phyloP scores from a whole-genome alignment of 2,329 filamentous ascomycete genomes.

The Parascedosporium putredinis region DNA sequence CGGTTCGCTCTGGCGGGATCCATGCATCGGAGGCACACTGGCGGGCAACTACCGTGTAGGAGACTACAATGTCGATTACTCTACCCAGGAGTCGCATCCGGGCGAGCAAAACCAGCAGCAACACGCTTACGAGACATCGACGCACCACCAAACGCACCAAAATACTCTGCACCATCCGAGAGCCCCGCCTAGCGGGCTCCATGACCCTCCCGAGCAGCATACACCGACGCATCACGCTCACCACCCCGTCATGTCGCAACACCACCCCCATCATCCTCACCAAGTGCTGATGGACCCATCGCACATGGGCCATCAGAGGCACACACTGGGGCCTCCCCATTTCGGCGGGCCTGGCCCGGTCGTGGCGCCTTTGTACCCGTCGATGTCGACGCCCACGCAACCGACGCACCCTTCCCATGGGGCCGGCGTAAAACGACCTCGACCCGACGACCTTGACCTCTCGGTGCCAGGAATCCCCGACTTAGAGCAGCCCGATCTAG shows the following conservation, averaged over 20 bases:
- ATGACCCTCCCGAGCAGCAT: constrained; percentile 31
- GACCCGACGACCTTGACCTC: constrained; percentile 50
- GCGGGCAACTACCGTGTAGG: constrained; percentile 64
- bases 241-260: constrained; percentile 27
- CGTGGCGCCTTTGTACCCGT: constrained; percentile 41
- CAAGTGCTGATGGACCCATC: constrained; percentile 46
- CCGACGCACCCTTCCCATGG: constrained; percentile 19
- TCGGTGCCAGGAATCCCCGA: constrained; percentile 39
- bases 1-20: constrained; percentile 67
- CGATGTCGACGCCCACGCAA: constrained; percentile 32
- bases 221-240: constrained; percentile 25
- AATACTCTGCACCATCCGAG: constrained; percentile 38
- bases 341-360: constrained; percentile 40
- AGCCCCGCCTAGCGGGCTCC: constrained; percentile 29
- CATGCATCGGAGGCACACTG: constrained; percentile 63
- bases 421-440: constrained; percentile 37
- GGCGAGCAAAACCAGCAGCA: constrained; percentile 53
- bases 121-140: constrained; percentile 48
- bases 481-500: constrained; percentile 44
- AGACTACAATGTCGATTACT: constrained; percentile 67
- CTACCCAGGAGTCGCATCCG: constrained; percentile 56
- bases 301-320: constrained; percentile 39
- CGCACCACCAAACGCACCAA: constrained; percentile 19
- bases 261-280: constrained; percentile 37
- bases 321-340: constrained; percentile 38